phyloP scores from a whole-genome alignment of 768 basidiomycete species.

The Pulveroboletus sp. region DNA sequence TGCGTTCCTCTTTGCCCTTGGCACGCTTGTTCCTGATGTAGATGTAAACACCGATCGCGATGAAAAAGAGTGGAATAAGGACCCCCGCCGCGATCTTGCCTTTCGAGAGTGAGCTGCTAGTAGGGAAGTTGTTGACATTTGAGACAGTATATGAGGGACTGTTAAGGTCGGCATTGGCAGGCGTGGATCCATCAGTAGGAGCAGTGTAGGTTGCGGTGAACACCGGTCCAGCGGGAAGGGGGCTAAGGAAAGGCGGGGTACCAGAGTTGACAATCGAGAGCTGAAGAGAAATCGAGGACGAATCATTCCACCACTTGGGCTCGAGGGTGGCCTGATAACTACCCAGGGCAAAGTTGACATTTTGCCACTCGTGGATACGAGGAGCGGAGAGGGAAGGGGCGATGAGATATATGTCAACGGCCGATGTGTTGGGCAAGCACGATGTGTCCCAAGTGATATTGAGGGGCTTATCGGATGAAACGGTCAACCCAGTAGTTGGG shows the following conservation, averaged over 20 bases:
- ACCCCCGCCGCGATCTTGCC: constrained; percentile 65
- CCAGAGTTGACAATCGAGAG: constrained; percentile 52
- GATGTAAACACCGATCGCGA: constrained; percentile 37
- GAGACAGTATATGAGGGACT: constrained; percentile 32
- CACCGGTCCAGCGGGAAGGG: constrained; percentile 61
- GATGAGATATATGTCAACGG: constrained; percentile 67
- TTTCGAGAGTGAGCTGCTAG: constrained; percentile 34
- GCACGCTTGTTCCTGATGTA: constrained; percentile 55
- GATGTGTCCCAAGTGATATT: constrained; percentile 61
- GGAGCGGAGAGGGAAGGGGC: constrained; percentile 40
- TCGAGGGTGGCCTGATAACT: constrained; percentile 46
- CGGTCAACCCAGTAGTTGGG: constrained; percentile 43
- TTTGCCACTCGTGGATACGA: constrained; percentile 54
- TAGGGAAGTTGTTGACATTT: constrained; percentile 35
- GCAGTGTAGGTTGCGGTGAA: constrained; percentile 59
- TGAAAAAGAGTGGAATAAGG: constrained; percentile 58
- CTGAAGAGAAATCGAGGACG: constrained; percentile 46
- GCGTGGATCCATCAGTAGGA: constrained; percentile 35
- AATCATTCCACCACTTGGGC: constrained; percentile 70
- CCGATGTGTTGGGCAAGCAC: constrained; percentile 42
- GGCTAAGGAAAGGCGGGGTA: constrained; percentile 45
- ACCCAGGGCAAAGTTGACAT: constrained; percentile 45
- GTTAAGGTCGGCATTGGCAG: constrained; percentile 40
- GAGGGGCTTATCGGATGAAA: constrained; percentile 48
- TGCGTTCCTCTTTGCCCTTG: constrained; percentile 46